phyloP scores from a whole-genome alignment of 1,284 basidiomycete species.

The Ceratobasidium sp. region DNA sequence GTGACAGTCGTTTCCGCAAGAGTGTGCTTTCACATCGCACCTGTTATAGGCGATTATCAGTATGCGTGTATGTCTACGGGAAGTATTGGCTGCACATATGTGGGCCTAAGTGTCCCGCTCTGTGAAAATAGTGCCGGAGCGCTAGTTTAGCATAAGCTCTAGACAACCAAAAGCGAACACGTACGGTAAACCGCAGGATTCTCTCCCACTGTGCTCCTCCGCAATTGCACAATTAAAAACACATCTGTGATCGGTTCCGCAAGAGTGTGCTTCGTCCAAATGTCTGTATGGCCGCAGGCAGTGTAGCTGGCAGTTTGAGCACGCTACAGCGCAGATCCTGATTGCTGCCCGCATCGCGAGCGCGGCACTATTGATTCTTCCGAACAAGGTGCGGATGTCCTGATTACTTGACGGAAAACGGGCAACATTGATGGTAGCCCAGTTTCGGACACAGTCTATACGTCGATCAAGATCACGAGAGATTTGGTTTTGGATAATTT shows the following conservation, averaged over 20 bases:
- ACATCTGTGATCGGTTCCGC: conserved; percentile 46
- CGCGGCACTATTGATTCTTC: conserved; percentile 60
- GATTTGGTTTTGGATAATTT: conserved; percentile 5
- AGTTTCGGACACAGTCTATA: conserved; percentile 63
- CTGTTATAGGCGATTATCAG: conserved; percentile 49
- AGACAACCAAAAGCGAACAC: background rate
- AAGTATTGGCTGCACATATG: conserved; percentile 23
- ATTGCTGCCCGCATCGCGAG: conserved; percentile 64
- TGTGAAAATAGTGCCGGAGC: background rate
- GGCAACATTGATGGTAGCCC: conserved; percentile 65
- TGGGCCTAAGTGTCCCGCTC: conserved; percentile 43
- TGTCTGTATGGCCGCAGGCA: conserved; percentile 41
- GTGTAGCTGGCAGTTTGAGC: conserved; percentile 58
- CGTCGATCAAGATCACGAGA: conserved; percentile 52
- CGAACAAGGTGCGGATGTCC: conserved; percentile 63
- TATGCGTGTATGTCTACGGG: background rate
- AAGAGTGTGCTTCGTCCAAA: conserved; percentile 36
- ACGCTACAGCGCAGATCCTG: conserved; percentile 66
- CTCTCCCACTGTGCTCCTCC: conserved; percentile 29
- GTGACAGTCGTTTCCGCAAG: conserved; percentile 66
- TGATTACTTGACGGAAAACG: conserved; percentile 64
- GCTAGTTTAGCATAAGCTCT: no score
- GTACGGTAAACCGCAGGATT: conserved; percentile 42
- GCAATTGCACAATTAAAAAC: conserved; percentile 37
- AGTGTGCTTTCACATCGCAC: conserved; percentile 65